These are phyloP conservation scores for Amesomyces nigricolor DNA, from an alignment of 2,329 filamentous ascomycete genomes.

Conservation along the genomic window DNA sequence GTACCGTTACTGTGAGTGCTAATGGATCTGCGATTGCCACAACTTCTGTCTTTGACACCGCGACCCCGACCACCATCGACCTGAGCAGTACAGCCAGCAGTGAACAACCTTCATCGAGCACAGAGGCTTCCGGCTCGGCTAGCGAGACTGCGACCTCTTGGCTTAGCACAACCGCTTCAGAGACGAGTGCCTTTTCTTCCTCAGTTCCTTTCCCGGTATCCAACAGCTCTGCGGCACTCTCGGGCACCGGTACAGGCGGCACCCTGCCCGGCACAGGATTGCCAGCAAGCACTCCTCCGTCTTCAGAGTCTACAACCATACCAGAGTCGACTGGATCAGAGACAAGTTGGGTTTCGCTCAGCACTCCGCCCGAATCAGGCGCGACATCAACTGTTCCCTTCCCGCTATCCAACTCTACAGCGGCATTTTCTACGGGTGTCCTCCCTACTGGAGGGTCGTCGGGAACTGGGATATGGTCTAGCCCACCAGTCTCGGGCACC, in stretches of 20 bases:
- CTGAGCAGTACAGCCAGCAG: too few species aligned
- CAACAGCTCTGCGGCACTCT: slow-evolving; percentile 7
- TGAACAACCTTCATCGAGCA: too few species aligned
- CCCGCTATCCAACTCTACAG: slow-evolving; percentile 13
- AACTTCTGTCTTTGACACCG: too few species aligned
- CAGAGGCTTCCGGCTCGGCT: too few species aligned
- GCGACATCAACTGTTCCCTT: slow-evolving; percentile 7
- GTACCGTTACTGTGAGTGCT: background rate
- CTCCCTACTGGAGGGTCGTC: slow-evolving; percentile 1
- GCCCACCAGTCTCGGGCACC: background rate
- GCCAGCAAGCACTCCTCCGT: background rate
- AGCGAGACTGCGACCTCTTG: too few species aligned
- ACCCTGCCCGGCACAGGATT: background rate
- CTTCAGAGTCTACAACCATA: background rate
- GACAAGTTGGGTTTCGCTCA: background rate
- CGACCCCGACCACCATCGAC: too few species aligned
- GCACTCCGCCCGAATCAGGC: background rate
- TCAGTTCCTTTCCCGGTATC: slow-evolving; percentile 16
- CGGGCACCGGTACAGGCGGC: background rate
- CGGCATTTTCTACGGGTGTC: background rate
- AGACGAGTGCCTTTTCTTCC: background rate
- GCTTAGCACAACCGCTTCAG: background rate
- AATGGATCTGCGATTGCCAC: too few species aligned
- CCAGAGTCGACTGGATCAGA: background rate
- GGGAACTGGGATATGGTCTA: background rate